Evolutionary conservation across 371 early-diverging fungal species (phyloP).

Genomic region (Mycotypha africana): DNA sequence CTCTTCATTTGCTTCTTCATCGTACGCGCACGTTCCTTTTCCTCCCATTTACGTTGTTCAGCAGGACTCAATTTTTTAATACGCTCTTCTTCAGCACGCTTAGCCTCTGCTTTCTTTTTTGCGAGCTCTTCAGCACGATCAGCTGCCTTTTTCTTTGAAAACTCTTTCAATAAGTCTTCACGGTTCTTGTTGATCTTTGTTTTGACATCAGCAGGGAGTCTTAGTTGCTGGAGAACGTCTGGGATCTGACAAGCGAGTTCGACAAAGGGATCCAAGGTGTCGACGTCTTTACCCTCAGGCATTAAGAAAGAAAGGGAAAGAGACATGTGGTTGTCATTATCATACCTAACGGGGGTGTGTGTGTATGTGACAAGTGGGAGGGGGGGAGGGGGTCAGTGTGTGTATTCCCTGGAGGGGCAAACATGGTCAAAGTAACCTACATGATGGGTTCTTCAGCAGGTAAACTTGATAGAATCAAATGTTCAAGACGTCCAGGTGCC

Average conservation of each 20-base stretch:
- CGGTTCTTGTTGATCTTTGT: conserved; percentile 37
- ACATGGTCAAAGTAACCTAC: no score
- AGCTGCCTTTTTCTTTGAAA: conserved; percentile 42
- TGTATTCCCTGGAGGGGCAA: no score
- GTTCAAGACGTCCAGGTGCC: conserved; percentile 26
- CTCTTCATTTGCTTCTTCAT: conserved; percentile 60
- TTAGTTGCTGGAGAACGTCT: conserved; percentile 20
- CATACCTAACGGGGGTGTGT: no score
- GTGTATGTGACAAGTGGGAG: no score
- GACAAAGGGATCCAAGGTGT: conserved; percentile 20
- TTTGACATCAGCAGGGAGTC: conserved; percentile 22
- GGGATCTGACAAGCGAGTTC: conserved; percentile 32
- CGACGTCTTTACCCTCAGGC: conserved; percentile 7
- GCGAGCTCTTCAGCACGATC: conserved; percentile 48
- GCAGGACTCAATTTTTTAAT: conserved; percentile 56
- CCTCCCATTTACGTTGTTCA: conserved; percentile 74
- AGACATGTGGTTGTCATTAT: conserved; percentile 7
- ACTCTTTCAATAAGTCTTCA: conserved; percentile 41
- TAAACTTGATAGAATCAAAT: conserved; percentile 33
- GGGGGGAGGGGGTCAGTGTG: no score
- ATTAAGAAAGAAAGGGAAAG: conserved; percentile 20
- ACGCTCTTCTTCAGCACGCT: conserved; percentile 65
- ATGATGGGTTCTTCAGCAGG: conserved; percentile 44
- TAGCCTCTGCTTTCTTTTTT: conserved; percentile 53
- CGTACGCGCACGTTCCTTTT: conserved; percentile 61